phyloP scores from a whole-genome alignment of 2,329 filamentous ascomycete species.

The Fusarium guadeloupense region DNA sequence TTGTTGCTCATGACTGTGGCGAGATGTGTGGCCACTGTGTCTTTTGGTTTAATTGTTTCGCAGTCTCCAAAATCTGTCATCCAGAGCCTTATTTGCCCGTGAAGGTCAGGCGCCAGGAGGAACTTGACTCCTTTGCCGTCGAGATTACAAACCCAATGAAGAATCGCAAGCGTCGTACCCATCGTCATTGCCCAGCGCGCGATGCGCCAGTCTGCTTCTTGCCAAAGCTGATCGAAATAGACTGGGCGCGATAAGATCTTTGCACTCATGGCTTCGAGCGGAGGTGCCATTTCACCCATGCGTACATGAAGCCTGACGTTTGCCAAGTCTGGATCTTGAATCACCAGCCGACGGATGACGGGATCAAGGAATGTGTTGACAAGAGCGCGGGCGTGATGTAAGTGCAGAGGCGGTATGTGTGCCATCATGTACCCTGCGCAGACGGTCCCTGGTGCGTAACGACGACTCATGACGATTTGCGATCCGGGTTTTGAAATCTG shows the following conservation, averaged over 20 bases:
- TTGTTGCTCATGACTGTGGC: constrained; percentile 10
- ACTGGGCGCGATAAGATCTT: constrained; percentile 20
- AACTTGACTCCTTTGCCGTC: constrained; percentile 41
- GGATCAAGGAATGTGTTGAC: not conserved
- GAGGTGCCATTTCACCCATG: constrained; percentile 13
- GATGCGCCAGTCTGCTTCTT: constrained; percentile 1
- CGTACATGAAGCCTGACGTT: constrained; percentile 9
- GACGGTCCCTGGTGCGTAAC: not conserved
- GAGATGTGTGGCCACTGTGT: not conserved
- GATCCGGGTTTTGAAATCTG: constrained; percentile 1
- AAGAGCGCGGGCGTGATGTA: not conserved
- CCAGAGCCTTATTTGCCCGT: constrained; percentile 24
- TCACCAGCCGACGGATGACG: not conserved
- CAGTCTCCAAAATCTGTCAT: constrained; percentile 39
- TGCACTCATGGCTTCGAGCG: not conserved
- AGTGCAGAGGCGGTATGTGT: constrained; percentile 7
- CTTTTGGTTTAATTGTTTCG: not conserved
- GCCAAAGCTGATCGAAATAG: constrained; percentile 36
- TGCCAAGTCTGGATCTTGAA: not conserved
- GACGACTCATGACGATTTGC: not conserved
- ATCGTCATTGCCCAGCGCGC: constrained; percentile 17
- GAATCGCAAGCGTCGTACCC: constrained; percentile 36
- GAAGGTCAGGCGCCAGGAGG: constrained; percentile 1
- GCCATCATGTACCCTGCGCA: constrained; percentile 5
- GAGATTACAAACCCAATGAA: constrained; percentile 38